Conservation (phyloP, 805 yeast species). For the Saturnispora dispora region DNA sequence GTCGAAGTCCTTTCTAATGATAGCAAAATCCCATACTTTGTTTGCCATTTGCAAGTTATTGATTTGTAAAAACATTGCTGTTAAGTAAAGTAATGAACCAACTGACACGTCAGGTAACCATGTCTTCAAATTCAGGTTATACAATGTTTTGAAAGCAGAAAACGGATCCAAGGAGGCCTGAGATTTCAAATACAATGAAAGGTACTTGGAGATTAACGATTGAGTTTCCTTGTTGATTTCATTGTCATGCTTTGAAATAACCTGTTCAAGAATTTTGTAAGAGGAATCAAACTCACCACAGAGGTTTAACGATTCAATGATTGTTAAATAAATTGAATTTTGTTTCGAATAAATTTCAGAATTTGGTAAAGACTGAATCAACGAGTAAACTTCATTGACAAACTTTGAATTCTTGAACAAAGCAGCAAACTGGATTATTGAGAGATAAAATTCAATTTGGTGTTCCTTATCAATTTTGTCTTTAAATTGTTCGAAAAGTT, state of each 20-base stretch:
- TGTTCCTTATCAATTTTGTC: slow-evolving; percentile 9
- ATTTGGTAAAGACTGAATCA: neutral
- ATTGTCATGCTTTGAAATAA: slow-evolving; percentile 28
- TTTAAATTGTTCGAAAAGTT: slow-evolving; percentile 14
- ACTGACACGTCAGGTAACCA: slow-evolving; percentile 30
- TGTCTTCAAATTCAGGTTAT: slow-evolving; percentile 22
- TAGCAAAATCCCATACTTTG: slow-evolving; percentile 26
- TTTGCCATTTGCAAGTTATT: slow-evolving; percentile 19
- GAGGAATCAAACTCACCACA: slow-evolving; percentile 44
- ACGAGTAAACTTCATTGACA: slow-evolving; percentile 30
- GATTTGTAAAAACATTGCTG: slow-evolving; percentile 18
- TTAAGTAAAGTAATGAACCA: slow-evolving; percentile 19
- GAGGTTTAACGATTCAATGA: slow-evolving; percentile 44
- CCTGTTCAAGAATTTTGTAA: slow-evolving; percentile 46
- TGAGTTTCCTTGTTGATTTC: slow-evolving; percentile 9
- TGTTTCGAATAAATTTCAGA: slow-evolving; percentile 24
- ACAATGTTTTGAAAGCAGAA: slow-evolving; percentile 19
- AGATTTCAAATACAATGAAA: slow-evolving; percentile 24
- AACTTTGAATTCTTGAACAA: slow-evolving; percentile 29
- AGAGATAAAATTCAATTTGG: slow-evolving; percentile 27
- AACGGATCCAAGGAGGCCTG: slow-evolving; percentile 20
- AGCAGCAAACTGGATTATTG: slow-evolving; percentile 33
- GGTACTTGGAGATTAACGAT: slow-evolving; percentile 13
- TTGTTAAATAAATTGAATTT: slow-evolving; percentile 40
- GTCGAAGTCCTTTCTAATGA: slow-evolving; percentile 28